These are phyloP conservation scores for Neofusicoccum cordaticola DNA, from an alignment of 2,329 filamentous ascomycete genomes.

Conservation along the genomic window DNA sequence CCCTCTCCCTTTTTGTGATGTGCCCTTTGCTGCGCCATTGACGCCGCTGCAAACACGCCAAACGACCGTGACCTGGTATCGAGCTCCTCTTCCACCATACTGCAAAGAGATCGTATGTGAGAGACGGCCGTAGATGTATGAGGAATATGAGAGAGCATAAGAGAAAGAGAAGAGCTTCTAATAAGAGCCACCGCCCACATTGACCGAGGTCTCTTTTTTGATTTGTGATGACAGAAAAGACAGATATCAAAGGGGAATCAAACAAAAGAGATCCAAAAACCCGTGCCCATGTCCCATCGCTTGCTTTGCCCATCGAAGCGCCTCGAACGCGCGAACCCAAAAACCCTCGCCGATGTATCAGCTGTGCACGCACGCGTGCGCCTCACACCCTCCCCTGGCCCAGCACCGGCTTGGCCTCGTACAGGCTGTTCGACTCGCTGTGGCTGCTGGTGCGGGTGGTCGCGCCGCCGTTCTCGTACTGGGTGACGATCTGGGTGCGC, in stretches of 20 bases:
- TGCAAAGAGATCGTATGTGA: background rate
- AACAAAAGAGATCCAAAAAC: background rate
- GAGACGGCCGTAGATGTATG: background rate
- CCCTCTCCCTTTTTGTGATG: too few species aligned
- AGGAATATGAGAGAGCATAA: background rate
- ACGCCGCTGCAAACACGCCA: too few species aligned
- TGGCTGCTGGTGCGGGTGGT: conserved; percentile 5
- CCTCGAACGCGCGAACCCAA: background rate
- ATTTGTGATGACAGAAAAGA: background rate
- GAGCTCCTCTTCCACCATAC: too few species aligned
- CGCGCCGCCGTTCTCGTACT: background rate
- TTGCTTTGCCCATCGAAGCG: background rate
- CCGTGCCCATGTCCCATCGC: background rate
- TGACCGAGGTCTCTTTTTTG: background rate
- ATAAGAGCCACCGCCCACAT: background rate
- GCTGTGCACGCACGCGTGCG: background rate
- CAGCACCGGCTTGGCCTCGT: background rate
- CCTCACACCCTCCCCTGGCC: background rate
- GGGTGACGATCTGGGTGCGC: conserved; percentile 16
- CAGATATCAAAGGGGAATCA: background rate
- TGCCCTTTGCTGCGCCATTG: too few species aligned
- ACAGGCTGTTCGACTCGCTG: conserved; percentile 6
- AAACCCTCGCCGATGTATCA: background rate
- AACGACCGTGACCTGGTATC: background rate
- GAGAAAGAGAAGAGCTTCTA: too few species aligned